Evolutionary conservation across 1,139 yeast species (phyloP), one percentile per base, ranked within the genome.

Genomic region (Yarrowia galli): DNA sequence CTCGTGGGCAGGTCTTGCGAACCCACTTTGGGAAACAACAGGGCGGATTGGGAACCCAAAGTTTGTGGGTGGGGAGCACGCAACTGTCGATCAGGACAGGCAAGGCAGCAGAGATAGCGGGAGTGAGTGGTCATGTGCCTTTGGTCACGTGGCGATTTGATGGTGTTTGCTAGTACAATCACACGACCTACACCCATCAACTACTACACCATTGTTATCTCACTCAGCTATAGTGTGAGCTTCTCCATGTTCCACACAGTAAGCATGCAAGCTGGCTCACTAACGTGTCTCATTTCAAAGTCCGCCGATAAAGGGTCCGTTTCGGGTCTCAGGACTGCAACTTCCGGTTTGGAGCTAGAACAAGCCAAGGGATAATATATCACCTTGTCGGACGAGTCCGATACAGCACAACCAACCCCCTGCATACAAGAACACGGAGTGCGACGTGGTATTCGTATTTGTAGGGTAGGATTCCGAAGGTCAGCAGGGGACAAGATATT

Each of bases 21-120:
- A 49, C 15, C 58, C 58, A 15, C 32, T 36, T 53, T 53, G 46
- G 61, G 61, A 40, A 38, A 25, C 35, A 40, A n/a, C 25, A 54
- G 46, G 48, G 61, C 61, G 46, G 36, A 54, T 54, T 54, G 48
- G 61, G 61, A 54, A 54, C 36, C 18, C 36, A 22, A 53, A 36
- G 60, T 38, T 54, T 38, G n/a, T 35, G 18, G 43, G 28, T 35
- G 58, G 40, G 16, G 43, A 22, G 43, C 48, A 13, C 45, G 45
- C 45, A 18, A 42, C 22, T 8, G 48, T 22, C 25, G 48, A 43
- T 43, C 48, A 20, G 32, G 32, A 28, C 32, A 28, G 7, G 10
- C 32, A 28, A 28, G 32, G 32, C 32, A 28, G 32, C 13, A 43
- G 48, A 9, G 23, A 20, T 16, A 22, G 7, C 28, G 48, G 13